Evolutionary conservation across 441 rosid genomes (phyloP).

Genomic region (Aleurites moluccanus): DNA sequence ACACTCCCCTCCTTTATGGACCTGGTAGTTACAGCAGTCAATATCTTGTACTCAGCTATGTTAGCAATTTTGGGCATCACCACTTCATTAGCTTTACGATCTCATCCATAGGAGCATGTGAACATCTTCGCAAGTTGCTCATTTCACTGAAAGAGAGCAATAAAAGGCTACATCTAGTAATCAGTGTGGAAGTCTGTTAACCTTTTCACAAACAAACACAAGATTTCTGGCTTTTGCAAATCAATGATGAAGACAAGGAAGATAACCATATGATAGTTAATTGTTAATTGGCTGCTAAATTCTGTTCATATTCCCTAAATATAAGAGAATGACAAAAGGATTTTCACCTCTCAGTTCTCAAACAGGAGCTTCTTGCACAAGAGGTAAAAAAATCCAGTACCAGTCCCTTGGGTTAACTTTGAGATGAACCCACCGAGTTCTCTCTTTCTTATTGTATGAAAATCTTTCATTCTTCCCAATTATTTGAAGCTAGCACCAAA

Average conservation of each 20-base stretch:
- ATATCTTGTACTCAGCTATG: background rate
- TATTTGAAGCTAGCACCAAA: background rate
- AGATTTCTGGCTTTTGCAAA: background rate
- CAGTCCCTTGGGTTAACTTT: background rate
- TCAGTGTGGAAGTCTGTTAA: background rate
- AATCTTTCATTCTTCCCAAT: background rate
- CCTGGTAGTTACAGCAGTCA: background rate
- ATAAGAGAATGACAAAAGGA: background rate
- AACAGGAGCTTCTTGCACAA: background rate
- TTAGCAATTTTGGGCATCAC: background rate
- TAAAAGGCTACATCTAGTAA: conserved; percentile 2
- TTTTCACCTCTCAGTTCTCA: background rate
- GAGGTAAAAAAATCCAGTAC: background rate
- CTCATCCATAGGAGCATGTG: background rate
- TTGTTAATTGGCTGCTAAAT: background rate
- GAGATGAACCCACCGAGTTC: background rate
- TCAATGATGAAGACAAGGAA: background rate
- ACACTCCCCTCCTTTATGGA: too few relatives aligned
- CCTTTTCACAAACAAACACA: background rate
- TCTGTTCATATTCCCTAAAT: background rate
- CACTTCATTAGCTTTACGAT: background rate
- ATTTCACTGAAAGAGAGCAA: background rate
- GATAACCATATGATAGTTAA: background rate
- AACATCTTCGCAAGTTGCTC: background rate
- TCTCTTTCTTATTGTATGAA: background rate